phyloP scores from a whole-genome alignment of 164 flowering plant genomes.

The Aristolochia californica region DNA sequence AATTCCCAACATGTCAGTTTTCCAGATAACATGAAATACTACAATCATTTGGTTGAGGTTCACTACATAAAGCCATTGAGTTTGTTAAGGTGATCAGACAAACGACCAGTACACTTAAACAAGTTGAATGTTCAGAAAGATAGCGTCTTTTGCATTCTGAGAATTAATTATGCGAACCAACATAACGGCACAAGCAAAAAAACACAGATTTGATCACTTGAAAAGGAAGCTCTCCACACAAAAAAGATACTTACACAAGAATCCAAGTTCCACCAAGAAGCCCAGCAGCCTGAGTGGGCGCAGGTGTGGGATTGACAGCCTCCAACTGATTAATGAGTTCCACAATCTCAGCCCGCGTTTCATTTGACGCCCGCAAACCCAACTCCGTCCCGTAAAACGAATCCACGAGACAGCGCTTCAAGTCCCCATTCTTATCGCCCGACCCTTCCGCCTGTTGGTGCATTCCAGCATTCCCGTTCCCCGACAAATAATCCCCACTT shows the following conservation, averaged over 20 bases:
- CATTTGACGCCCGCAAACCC: conserved; percentile 63
- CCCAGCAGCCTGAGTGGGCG: conserved; percentile 42
- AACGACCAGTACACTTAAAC: too few relatives aligned
- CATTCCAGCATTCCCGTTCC: conserved; percentile 22
- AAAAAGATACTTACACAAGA: conserved; percentile 49
- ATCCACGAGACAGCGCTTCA: conserved; percentile 75
- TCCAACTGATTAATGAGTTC: conserved; percentile 82
- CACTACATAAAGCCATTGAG: too few relatives aligned
- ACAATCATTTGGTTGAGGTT: too few relatives aligned
- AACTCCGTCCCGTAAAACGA: conserved; percentile 68
- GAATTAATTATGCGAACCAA: too few relatives aligned
- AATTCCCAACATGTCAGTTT: too few relatives aligned
- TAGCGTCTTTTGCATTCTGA: too few relatives aligned
- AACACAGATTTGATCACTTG: too few relatives aligned
- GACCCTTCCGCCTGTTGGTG: too few relatives aligned
- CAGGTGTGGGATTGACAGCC: conserved; percentile 62
- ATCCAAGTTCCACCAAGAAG: conserved; percentile 90
- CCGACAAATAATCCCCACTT: conserved; percentile 10
- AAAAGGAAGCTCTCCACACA: background rate
- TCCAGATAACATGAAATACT: too few relatives aligned
- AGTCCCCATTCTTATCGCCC: conserved; percentile 26
- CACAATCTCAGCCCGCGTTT: conserved; percentile 72
- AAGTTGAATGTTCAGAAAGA: too few relatives aligned
- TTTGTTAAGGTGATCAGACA: too few relatives aligned
- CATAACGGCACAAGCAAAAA: too few relatives aligned